Evolutionary conservation across 2,329 filamentous ascomycete genomes (phyloP).

Genomic region (Verticillium isaacii): DNA sequence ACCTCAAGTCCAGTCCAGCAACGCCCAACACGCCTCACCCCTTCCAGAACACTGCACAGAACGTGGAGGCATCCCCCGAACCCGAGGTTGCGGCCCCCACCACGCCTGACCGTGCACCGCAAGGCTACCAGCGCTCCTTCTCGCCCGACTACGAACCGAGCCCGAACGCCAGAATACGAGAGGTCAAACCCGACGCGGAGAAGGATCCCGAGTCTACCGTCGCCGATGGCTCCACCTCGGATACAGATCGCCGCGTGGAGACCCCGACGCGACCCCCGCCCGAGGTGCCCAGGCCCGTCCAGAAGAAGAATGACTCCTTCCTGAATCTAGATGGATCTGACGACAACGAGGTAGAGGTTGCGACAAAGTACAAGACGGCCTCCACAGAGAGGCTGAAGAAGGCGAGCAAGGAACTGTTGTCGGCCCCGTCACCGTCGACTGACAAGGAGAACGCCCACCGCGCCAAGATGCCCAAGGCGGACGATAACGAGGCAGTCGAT

Average conservation of each 20-base stretch:
- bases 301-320: slow-evolving; percentile 41
- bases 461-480: slow-evolving; percentile 7
- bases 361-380: slow-evolving; percentile 9
- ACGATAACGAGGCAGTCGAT: slow-evolving; percentile 17
- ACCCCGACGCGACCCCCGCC: slow-evolving; percentile 30
- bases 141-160: slow-evolving; percentile 73
- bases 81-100: slow-evolving; percentile 2
- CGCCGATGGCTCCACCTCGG: not conserved
- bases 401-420: not conserved
- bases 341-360: slow-evolving; percentile 33
- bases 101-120: slow-evolving; percentile 17
- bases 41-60: slow-evolving; percentile 4
- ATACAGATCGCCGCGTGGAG: slow-evolving; percentile 15
- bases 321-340: slow-evolving; percentile 43
- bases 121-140: slow-evolving; percentile 52
- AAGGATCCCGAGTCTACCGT: slow-evolving; percentile 10
- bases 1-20: slow-evolving; percentile 43
- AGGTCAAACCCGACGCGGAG: slow-evolving; percentile 40
- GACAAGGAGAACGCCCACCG: slow-evolving; percentile 23
- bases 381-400: slow-evolving; percentile 7
- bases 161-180: slow-evolving; percentile 64
- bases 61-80: slow-evolving; percentile 2
- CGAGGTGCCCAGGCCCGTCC: slow-evolving; percentile 22
- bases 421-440: not conserved
- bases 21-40: slow-evolving; percentile 8